A percentile compares a stretch with the other conserved stretches of the same genome.
Conservation (phyloP, 768 basidiomycete species). For the Tulasnella sp. region DNA sequence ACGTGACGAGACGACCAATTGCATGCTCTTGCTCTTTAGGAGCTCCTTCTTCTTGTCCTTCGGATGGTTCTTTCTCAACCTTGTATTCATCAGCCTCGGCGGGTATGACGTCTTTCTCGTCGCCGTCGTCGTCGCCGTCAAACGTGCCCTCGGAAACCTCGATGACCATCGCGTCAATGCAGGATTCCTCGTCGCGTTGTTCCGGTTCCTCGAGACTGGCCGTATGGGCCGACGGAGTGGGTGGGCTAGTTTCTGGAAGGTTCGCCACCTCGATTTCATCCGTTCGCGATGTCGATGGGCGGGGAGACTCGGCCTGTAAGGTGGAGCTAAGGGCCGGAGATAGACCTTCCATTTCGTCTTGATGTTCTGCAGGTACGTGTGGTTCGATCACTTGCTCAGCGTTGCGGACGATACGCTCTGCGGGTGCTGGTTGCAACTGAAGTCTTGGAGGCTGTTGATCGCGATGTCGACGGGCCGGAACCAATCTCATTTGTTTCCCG, state of each 20-base stretch:
- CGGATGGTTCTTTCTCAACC: not conserved
- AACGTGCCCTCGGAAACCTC: not conserved
- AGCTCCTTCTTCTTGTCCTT: not conserved
- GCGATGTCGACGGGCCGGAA: not conserved
- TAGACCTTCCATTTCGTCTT: not conserved
- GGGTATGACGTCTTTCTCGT: not conserved
- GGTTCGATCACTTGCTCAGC: not conserved
- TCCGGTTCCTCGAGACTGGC: not conserved
- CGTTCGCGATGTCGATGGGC: not conserved
- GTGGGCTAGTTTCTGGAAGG: not conserved
- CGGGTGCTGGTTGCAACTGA: not conserved
- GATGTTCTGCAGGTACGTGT: not conserved
- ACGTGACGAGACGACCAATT: not conserved
- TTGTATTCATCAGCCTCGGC: not conserved
- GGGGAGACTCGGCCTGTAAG: conserved; percentile 8
- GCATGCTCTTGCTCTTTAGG: not conserved
- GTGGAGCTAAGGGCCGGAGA: conserved; percentile 1
- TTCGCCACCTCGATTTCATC: not conserved
- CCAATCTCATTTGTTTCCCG: conserved; percentile 8
- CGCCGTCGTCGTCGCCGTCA: not conserved
- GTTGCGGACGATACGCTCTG: not conserved
- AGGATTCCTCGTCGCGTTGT: not conserved
- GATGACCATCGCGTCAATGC: conserved; percentile 4
- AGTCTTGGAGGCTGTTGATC: not conserved
- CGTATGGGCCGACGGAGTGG: not conserved